Evolutionary conservation across 495 filamentous ascomycete genomes (phyloP).

Genomic region (Tricharina praecox): DNA sequence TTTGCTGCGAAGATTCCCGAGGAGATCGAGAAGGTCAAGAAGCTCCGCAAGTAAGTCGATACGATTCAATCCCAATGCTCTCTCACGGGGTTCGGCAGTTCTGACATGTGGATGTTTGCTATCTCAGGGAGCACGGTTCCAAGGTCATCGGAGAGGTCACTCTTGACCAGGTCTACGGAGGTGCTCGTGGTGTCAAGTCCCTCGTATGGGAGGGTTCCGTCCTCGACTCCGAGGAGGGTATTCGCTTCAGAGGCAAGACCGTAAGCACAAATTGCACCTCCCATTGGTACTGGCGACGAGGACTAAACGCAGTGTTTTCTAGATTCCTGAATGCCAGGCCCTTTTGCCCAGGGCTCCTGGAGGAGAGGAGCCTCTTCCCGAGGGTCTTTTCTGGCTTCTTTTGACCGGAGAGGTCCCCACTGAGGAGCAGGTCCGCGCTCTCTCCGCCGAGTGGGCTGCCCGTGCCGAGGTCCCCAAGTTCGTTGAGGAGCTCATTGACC

Average conservation of each 20-base stretch:
- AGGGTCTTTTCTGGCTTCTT: constrained; percentile 99
- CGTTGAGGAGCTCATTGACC: constrained; percentile 97
- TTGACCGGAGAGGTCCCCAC: constrained; percentile 91
- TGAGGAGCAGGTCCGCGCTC: constrained; percentile 91
- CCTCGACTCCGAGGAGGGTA: constrained; percentile 89
- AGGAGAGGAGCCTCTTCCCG: constrained; percentile 86
- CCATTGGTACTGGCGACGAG: no score
- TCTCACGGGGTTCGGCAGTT: constrained; percentile 3
- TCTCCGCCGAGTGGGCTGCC: constrained; percentile 97
- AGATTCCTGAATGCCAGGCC: constrained; percentile 96
- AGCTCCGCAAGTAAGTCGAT: constrained; percentile 71
- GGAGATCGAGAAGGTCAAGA: constrained; percentile 98
- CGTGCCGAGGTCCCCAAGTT: constrained; percentile 91
- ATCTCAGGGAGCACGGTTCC: constrained; percentile 81
- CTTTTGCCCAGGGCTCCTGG: constrained; percentile 90
- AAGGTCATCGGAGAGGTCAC: constrained; percentile 96
- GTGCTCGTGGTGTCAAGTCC: constrained; percentile 95
- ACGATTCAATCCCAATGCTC: not conserved
- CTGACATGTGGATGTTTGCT: constrained; percentile 14
- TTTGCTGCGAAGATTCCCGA: constrained; percentile 88
- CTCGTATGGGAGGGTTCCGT: constrained; percentile 98
- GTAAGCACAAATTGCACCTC: constrained; percentile 37
- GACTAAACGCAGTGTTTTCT: not conserved
- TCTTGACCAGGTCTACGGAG: constrained; percentile 96
- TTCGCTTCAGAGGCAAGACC: constrained; percentile 92